phyloP scores from a whole-genome alignment of 2,329 filamentous ascomycete genomes.

The Claviceps purpurea region DNA sequence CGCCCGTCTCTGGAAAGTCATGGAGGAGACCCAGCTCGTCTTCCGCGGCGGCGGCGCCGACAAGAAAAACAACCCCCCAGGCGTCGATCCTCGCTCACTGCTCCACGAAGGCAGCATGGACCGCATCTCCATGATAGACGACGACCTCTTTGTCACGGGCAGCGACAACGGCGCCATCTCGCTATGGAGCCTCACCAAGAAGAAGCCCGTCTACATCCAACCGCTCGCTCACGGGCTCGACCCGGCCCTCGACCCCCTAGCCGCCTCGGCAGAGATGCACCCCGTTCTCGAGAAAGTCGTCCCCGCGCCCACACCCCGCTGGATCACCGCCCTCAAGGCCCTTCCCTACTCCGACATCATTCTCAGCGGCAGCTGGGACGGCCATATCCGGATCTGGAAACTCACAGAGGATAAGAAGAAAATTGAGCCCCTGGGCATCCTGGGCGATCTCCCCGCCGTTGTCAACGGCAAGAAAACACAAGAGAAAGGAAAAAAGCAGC shows the following conservation, averaged over 20 bases:
- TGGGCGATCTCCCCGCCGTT: constrained; percentile 30
- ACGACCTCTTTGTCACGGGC: constrained; percentile 80
- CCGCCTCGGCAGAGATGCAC: constrained; percentile 59
- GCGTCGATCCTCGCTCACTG: constrained; percentile 36
- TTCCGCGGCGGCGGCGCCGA: constrained; percentile 71
- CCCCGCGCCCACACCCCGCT: constrained; percentile 58
- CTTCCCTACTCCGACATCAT: constrained; percentile 86
- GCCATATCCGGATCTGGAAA: constrained; percentile 72
- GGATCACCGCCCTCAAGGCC: constrained; percentile 78
- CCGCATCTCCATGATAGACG: constrained; percentile 79
- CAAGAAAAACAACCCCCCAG: constrained; percentile 35
- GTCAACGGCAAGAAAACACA: constrained; percentile 14
- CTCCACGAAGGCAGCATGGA: constrained; percentile 78
- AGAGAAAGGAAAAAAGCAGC: constrained; percentile 8
- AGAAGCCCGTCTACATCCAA: constrained; percentile 78
- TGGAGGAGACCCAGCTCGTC: constrained; percentile 88
- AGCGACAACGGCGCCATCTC: constrained; percentile 80
- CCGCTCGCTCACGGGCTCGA: constrained; percentile 78
- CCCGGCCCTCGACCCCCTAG: constrained; percentile 49
- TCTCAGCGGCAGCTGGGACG: constrained; percentile 85
- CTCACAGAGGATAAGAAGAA: constrained; percentile 71
- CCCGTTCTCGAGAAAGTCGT: constrained; percentile 43
- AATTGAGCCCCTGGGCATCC: constrained; percentile 57
- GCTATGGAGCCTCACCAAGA: constrained; percentile 84
- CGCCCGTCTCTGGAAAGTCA: constrained; percentile 87